Conservation (phyloP, 306 rosid genomes). For the Citrullus mucosospermus region DNA sequence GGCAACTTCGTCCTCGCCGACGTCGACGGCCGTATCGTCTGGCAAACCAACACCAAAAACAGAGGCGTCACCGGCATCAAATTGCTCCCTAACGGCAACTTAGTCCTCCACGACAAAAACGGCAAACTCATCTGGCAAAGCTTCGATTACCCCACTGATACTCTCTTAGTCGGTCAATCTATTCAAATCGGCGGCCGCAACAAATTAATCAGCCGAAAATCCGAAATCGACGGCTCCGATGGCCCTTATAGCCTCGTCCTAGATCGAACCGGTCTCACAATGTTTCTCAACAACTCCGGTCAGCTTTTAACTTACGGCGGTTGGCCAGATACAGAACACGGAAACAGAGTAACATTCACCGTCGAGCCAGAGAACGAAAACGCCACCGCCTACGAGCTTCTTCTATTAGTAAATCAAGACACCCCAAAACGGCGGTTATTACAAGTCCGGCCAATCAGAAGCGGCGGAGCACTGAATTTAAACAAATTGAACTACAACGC, state of each 20-base stretch:
- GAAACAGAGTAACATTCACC: slow-evolving; percentile 10
- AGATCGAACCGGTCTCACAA: slow-evolving; percentile 4
- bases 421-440: neutral
- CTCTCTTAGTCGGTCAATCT: slow-evolving; percentile 18
- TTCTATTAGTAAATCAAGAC: neutral
- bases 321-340: neutral
- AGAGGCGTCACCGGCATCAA: slow-evolving; percentile 17
- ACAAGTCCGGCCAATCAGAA: slow-evolving; percentile 18
- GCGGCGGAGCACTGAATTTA: neutral
- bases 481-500: slow-evolving; percentile 17
- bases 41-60: slow-evolving; percentile 29
- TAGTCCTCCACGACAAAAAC: slow-evolving; percentile 15
- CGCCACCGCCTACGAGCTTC: slow-evolving; percentile 14
- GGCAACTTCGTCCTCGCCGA: slow-evolving; percentile 23
- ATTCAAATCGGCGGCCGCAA: slow-evolving; percentile 3
- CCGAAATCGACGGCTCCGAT: slow-evolving; percentile 16
- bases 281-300: slow-evolving; percentile 16
- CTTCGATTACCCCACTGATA: slow-evolving; percentile 20
- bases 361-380: neutral
- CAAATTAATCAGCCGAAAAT: slow-evolving; percentile 18
- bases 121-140: slow-evolving; percentile 25
- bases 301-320: slow-evolving; percentile 22
- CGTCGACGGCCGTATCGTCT: slow-evolving; percentile 9
- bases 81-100: slow-evolving; percentile 17
- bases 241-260: slow-evolving; percentile 19